Evolutionary conservation across 257 asterid genomes (phyloP), one percentile per base, ranked within the genome.

Genomic region (Paraleonurus japonicus): DNA sequence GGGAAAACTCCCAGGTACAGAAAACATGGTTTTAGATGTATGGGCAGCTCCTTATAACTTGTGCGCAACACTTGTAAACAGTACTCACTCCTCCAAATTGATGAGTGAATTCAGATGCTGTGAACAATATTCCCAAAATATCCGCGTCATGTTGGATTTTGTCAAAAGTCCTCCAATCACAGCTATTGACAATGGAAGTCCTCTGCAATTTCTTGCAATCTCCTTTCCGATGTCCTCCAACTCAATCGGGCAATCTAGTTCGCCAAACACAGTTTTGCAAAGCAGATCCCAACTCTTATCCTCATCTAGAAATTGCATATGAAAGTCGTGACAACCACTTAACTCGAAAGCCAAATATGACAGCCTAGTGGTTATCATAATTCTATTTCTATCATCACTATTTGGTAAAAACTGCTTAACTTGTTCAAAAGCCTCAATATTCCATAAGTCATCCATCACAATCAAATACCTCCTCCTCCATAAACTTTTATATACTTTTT

Each of bases 101-200:
- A 20, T 41, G n/a, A 28, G 19, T 20, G 61, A 12, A 17, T 17
- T 53, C 12, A 69, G 3, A 55, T 55, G 24, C 13, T 54, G 22
- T 33, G 33, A 45, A 37, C 23, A 5, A 11, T 19, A 53, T 17
- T 19, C 23, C 57, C 57, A 48, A 48, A 16, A 48, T 48, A 13
- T 16, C 22, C 9, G 57, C 2, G 57, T 48, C 57, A n/a, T 53
- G 6, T 53, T 7, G 12, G 74, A 54, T 13, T 69, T 69, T 54
- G 54, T 3, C 13, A 69, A 47, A 2, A 51, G 15, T 19, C 74
- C 74, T 15, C 65, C 65, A 23, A 69, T 54, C 24, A 53, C 61
- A 9, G 35, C 23, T 15, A 69, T 15, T 7, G 74, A 32, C 28
- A 69, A 22, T 3, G 74, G 74, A 28, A 69, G 74, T 28, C 74